Evolutionary conservation across 2,329 filamentous ascomycete species (phyloP).

Genomic region (Aspergillus neoniger): DNA sequence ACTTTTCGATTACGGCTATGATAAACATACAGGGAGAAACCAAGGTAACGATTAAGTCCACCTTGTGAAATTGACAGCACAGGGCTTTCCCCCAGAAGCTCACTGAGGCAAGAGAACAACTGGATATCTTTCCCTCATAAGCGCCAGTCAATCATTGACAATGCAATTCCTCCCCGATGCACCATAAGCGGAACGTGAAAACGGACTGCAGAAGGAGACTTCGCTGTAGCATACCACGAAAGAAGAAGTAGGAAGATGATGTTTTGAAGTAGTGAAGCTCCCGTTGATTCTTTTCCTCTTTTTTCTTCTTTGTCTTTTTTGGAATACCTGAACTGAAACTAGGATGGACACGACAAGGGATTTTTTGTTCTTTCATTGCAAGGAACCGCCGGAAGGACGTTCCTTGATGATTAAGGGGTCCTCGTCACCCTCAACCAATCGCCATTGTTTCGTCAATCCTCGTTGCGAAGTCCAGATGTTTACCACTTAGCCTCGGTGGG

Average conservation of each 20-base stretch:
- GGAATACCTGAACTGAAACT: constrained; percentile 36
- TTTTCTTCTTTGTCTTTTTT: constrained; percentile 37
- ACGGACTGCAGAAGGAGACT: constrained; percentile 23
- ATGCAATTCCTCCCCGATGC: constrained; percentile 41
- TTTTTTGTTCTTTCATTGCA: constrained; percentile 22
- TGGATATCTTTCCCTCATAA: constrained; percentile 99
- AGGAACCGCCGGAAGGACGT: background rate
- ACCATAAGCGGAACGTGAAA: constrained; percentile 31
- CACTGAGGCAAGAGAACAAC: constrained; percentile 46
- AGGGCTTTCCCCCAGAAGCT: constrained; percentile 90
- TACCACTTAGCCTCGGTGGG: constrained; percentile 45
- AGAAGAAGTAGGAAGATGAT: constrained; percentile 32
- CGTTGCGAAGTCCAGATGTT: constrained; percentile 28
- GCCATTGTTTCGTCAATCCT: constrained; percentile 30
- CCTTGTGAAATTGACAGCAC: constrained; percentile 73
- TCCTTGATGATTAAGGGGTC: background rate
- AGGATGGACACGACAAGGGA: constrained; percentile 44
- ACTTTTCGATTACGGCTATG: constrained; percentile 41
- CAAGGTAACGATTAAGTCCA: constrained; percentile 88
- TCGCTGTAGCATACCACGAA: constrained; percentile 29
- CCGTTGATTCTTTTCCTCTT: constrained; percentile 35
- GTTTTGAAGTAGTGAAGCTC: constrained; percentile 27
- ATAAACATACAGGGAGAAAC: constrained; percentile 43
- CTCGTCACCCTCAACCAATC: constrained; percentile 17
- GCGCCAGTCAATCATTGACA: constrained; percentile 67